Percentiles rank a stretch among this genome's conserved stretches.
These are phyloP conservation scores for Choanephora cucurbitarum DNA, from an alignment of 371 early-diverging fungal genomes.

Conservation along the genomic window DNA sequence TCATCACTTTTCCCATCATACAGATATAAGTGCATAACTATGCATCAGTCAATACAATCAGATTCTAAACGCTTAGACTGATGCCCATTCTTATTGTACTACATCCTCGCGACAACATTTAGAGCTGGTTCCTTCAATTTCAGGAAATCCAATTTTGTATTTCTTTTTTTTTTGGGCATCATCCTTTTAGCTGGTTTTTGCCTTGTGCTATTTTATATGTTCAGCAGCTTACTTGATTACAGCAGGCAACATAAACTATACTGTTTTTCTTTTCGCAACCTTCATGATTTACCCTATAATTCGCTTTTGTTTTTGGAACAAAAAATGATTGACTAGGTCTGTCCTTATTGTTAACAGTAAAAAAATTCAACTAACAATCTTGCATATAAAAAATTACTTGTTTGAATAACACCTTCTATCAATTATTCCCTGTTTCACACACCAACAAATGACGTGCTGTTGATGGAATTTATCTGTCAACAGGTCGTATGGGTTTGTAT, in stretches of 20 bases:
- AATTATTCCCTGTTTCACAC: too few species aligned
- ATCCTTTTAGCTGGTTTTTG: slow-evolving; percentile 43
- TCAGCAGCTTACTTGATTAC: slow-evolving; percentile 44
- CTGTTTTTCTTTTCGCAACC: slow-evolving; percentile 55
- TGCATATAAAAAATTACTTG: too few species aligned
- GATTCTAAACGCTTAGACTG: slow-evolving; percentile 48
- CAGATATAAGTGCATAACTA: too few species aligned
- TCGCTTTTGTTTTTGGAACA: slow-evolving; percentile 49
- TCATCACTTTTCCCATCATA: too few species aligned
- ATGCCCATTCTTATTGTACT: slow-evolving; percentile 55
- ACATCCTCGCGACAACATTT: slow-evolving; percentile 41
- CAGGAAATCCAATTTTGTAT: slow-evolving; percentile 39
- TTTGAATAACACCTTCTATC: too few species aligned
- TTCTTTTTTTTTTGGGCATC: slow-evolving; percentile 43
- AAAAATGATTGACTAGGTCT: slow-evolving; percentile 54
- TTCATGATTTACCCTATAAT: slow-evolving; percentile 44
- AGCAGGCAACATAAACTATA: slow-evolving; percentile 52
- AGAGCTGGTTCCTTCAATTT: slow-evolving; percentile 42
- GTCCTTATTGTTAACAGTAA: slow-evolving; percentile 47
- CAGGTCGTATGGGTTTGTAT: too few species aligned
- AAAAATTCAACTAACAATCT: slow-evolving; percentile 43
- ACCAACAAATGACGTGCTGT: too few species aligned
- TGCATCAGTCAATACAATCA: slow-evolving; percentile 53
- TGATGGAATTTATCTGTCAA: too few species aligned
- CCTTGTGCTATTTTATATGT: slow-evolving; percentile 48